Percentiles rank a stretch among this genome's conserved stretches.
phyloP scores from a whole-genome alignment of 257 asterid species.

The Gentiana straminea region DNA sequence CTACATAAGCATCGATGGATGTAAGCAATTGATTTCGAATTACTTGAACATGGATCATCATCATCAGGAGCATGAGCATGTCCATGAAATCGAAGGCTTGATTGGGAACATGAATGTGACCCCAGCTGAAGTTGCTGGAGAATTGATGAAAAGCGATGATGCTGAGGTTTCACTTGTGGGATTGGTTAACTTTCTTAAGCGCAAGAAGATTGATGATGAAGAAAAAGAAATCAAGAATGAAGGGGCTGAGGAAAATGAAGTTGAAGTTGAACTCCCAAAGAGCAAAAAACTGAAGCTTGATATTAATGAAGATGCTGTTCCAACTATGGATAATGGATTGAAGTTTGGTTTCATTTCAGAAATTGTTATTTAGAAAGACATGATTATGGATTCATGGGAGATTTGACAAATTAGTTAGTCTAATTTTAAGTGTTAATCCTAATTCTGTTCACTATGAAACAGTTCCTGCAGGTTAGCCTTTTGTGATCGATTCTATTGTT shows the following conservation, averaged over 20 bases:
- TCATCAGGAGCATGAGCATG: slow-evolving; percentile 16
- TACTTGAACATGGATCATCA: slow-evolving; percentile 28
- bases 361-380: too few species aligned
- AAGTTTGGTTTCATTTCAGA: too few species aligned
- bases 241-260: slow-evolving; percentile 1
- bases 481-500: too few species aligned
- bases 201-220: slow-evolving; percentile 14
- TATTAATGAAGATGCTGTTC: slow-evolving; percentile 4
- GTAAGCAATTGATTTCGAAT: slow-evolving; percentile 39
- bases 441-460: too few species aligned
- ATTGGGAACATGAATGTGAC: slow-evolving; percentile 30
- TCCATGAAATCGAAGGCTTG: slow-evolving; percentile 31
- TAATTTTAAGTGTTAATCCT: too few species aligned
- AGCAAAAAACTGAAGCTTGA: slow-evolving; percentile 13
- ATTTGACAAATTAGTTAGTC: too few species aligned
- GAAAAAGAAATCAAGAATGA: background rate
- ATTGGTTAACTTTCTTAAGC: slow-evolving; percentile 30
- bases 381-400: too few species aligned
- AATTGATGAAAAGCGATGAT: slow-evolving; percentile 63
- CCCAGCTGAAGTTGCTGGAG: slow-evolving; percentile 78
- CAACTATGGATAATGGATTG: background rate
- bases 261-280: background rate
- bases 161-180: slow-evolving; percentile 30
- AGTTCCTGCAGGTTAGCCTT: too few species aligned
- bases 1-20: slow-evolving; percentile 45